Evolutionary conservation across 192 early-diverging fungal genomes (phyloP), one percentile per base, ranked within the genome.

Genomic region (Fimicolochytrium jonesii): DNA sequence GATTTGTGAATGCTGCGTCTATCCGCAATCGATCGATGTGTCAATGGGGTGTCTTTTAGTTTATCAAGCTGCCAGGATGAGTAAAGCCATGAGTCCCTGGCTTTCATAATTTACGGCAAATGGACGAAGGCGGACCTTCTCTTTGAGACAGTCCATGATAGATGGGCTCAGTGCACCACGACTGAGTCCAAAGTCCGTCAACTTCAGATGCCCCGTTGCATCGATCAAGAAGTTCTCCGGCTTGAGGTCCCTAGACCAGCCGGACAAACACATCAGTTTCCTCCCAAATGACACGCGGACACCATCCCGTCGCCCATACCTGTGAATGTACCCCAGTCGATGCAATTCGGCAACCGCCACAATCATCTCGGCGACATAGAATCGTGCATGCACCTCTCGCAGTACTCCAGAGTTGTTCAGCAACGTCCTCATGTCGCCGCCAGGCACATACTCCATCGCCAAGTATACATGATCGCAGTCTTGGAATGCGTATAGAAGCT

Each of bases 401-500:
- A 95, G 70, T 6, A 89, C 71, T 17, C 86, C 88, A 62, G 73
- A 81, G 28, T 83, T 82, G 30, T 86, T 90, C 18, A 94, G 73
- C 56, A 92, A 74, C 31, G 92, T 90, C 36, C 88, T 74, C 32
- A 91, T 76, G 55, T 91, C 89, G 10, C 89, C 89, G 46, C 89
- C 89, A 2, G 82, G 71, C 15, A 80, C 77, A 51, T 75, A 83
- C 59, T 83, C 81, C 87, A 91, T 90, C 20, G 86, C 89, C 56
- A 91, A 56, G 56, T 88, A 91, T 23, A 91, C 74, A 42, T 78
- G 56, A 22, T 86, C 83, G 17, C 59, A 55, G 69, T 91, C 89
- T 51, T 91, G 94, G 65, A 95, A 95, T 4, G 92, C 87, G 59
- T 94, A 95, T 28, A 92, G 82, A 33, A 95, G 75, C 69, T 89